A percentile compares a stretch with the other conserved stretches of the same genome.
Evolutionary conservation across 495 filamentous ascomycete species (phyloP).

Genomic region (Hyaloscypha variabilis): DNA sequence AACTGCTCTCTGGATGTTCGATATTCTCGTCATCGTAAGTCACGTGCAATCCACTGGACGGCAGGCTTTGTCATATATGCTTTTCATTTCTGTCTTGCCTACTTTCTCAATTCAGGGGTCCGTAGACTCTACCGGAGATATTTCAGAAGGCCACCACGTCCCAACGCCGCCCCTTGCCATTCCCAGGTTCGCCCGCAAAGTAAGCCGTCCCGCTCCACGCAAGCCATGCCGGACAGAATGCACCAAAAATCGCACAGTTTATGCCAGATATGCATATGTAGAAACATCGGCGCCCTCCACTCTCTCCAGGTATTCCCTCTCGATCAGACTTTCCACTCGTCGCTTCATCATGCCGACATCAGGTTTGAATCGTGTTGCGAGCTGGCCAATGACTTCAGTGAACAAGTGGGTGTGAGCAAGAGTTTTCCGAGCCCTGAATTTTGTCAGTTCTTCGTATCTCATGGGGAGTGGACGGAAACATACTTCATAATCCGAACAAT

Average conservation of each 20-base stretch:
- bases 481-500: slow-evolving; percentile 98
- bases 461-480: slow-evolving; percentile 35
- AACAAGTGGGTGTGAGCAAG: slow-evolving; percentile 80
- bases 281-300: slow-evolving; percentile 67
- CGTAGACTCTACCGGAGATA: not conserved
- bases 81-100: not conserved
- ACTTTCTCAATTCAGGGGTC: not conserved
- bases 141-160: not conserved
- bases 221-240: not conserved
- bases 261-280: slow-evolving; percentile 76
- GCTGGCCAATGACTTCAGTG: slow-evolving; percentile 80
- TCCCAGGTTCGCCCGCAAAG: not conserved
- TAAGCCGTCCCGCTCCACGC: slow-evolving; percentile 5
- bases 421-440: slow-evolving; percentile 80
- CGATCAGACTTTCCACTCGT: slow-evolving; percentile 90
- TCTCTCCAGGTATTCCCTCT: slow-evolving; percentile 92
- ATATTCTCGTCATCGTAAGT: not conserved
- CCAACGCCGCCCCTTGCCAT: not conserved
- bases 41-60: not conserved
- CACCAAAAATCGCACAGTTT: not conserved
- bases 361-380: slow-evolving; percentile 80
- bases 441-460: not conserved
- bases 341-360: slow-evolving; percentile 91
- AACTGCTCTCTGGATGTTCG: too few relatives aligned
- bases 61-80: not conserved